Conservation (phyloP, 2,329 filamentous ascomycete genomes). For the Ustilaginoidea virens region DNA sequence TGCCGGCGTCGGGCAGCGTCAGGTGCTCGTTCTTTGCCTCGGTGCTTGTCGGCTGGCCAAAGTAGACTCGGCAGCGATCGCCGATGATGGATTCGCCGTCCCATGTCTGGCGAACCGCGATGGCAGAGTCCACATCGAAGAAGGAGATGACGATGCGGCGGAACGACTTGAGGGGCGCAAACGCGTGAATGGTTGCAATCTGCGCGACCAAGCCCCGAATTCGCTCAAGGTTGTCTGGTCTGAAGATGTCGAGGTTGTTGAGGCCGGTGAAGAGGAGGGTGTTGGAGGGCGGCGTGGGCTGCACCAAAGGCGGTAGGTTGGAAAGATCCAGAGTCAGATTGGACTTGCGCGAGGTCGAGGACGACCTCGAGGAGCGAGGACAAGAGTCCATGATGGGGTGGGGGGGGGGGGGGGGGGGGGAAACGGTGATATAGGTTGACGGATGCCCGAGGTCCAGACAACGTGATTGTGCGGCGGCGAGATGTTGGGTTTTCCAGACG, state of each 20-base stretch:
- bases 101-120: constrained; percentile 55
- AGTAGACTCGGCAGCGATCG: constrained; percentile 52
- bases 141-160: constrained; percentile 70
- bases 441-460: too few species aligned
- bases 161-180: constrained; percentile 70
- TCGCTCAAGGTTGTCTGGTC: constrained; percentile 54
- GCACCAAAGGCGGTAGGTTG: constrained; percentile 49
- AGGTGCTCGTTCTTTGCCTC: constrained; percentile 40
- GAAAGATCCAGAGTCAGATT: constrained; percentile 60
- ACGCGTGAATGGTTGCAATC: constrained; percentile 60
- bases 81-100: constrained; percentile 63
- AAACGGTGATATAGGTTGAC: too few species aligned
- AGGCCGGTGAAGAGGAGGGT: constrained; percentile 77
- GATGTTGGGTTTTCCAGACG: too few species aligned
- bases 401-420: too few species aligned
- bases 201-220: constrained; percentile 56
- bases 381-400: constrained; percentile 22
- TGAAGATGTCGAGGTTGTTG: constrained; percentile 57
- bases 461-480: too few species aligned
- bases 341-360: constrained; percentile 26
- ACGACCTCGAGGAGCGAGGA: constrained; percentile 24
- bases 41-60: constrained; percentile 45
- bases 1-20: constrained; percentile 51
- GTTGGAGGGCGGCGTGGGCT: constrained; percentile 65
- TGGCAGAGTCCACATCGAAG: constrained; percentile 52